phyloP scores from a whole-genome alignment of 495 filamentous ascomycete genomes.

The Talaromyces ruber region DNA sequence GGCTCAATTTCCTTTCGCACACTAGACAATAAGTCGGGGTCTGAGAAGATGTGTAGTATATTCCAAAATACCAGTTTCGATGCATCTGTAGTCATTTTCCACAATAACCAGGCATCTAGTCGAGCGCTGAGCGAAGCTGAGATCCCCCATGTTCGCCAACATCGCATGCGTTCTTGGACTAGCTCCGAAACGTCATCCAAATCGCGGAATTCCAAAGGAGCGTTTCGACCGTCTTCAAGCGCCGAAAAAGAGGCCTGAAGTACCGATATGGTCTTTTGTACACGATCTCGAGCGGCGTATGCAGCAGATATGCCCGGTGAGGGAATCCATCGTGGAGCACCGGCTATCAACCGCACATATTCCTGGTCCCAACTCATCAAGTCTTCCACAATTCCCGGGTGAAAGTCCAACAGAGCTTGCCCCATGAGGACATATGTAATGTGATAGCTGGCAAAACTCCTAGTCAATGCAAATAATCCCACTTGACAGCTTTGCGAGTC shows the following conservation, averaged over 20 bases:
- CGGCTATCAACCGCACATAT: constrained; percentile 40
- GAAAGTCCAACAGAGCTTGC: constrained; percentile 43
- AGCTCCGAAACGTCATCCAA: constrained; percentile 44
- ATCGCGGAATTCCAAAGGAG: constrained; percentile 41
- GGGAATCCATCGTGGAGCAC: constrained; percentile 44
- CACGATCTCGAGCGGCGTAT: constrained; percentile 40
- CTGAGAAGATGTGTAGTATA: constrained; percentile 42
- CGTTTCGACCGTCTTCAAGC: constrained; percentile 34
- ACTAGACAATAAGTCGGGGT: constrained; percentile 31
- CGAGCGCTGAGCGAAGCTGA: constrained; percentile 24
- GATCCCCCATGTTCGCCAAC: constrained; percentile 24
- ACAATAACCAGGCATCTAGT: constrained; percentile 36
- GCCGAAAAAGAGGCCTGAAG: constrained; percentile 43
- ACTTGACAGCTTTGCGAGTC: constrained; percentile 35
- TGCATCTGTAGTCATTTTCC: constrained; percentile 44
- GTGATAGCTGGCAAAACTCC: constrained; percentile 44
- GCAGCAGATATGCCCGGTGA: constrained; percentile 40
- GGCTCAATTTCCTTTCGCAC: constrained; percentile 45
- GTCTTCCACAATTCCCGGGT: constrained; percentile 43
- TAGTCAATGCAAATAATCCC: constrained; percentile 43
- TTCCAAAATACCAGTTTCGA: constrained; percentile 49
- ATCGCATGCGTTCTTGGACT: constrained; percentile 33
- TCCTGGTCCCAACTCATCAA: constrained; percentile 48
- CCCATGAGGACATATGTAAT: constrained; percentile 47
- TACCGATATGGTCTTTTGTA: constrained; percentile 35